Conservation (phyloP, 495 filamentous ascomycete species). For the Trypethelium eluteriae region DNA sequence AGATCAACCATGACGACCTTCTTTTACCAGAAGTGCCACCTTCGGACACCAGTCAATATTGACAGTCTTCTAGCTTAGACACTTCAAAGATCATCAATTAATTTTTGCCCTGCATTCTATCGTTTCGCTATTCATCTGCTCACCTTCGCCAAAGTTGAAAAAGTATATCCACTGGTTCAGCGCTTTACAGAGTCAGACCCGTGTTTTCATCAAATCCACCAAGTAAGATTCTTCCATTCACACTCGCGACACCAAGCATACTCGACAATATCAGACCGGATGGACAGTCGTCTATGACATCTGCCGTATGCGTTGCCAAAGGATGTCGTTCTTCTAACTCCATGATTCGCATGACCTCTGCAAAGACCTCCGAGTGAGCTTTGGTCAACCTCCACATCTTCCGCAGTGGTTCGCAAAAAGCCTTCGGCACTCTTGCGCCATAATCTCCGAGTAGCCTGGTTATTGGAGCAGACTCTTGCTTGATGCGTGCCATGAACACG, state of each 20-base stretch:
- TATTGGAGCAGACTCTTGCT: background rate
- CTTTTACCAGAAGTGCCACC: too few relatives aligned
- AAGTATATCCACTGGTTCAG: too few relatives aligned
- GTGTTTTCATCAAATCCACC: background rate
- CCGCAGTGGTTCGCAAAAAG: background rate
- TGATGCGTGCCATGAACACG: background rate
- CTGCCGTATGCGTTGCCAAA: background rate
- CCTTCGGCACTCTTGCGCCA: background rate
- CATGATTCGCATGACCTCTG: background rate
- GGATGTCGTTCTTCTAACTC: background rate
- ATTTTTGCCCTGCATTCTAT: background rate
- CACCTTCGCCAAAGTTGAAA: too few relatives aligned
- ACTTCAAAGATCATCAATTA: background rate
- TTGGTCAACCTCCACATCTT: background rate
- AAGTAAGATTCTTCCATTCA: background rate
- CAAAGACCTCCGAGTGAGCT: background rate
- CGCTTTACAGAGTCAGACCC: background rate
- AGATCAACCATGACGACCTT: too few relatives aligned
- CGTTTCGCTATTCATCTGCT: too few relatives aligned
- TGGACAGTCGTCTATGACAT: background rate
- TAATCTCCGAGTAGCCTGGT: background rate
- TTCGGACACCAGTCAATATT: background rate
- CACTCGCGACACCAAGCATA: background rate
- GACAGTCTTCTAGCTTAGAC: background rate
- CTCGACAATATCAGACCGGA: background rate